Evolutionary conservation across 2,329 filamentous ascomycete genomes (phyloP).

Genomic region (Pyrenochaeta sp.): DNA sequence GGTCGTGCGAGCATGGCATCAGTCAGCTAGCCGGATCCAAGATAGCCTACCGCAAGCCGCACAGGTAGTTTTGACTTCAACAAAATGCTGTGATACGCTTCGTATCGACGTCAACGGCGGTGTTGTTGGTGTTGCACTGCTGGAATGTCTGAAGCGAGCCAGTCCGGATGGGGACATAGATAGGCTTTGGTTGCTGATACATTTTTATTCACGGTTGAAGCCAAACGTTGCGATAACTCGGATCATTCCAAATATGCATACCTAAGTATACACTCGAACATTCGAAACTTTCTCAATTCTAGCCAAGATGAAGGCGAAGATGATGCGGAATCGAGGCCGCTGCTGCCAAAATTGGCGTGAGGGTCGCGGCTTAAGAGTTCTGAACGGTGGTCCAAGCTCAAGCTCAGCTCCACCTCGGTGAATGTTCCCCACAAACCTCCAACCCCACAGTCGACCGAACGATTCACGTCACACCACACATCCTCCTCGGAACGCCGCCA

Average conservation of each 20-base stretch:
- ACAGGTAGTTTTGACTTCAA: slow-evolving; percentile 24
- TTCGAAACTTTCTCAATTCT: no score
- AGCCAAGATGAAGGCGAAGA: no score
- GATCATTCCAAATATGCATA: no score
- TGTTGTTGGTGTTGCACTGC: no score
- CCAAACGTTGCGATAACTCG: no score
- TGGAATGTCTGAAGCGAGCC: no score
- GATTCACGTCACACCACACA: slow-evolving; percentile 8
- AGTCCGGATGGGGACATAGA: no score
- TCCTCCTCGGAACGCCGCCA: neutral
- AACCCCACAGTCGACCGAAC: slow-evolving; percentile 20
- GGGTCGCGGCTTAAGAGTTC: slow-evolving; percentile 1
- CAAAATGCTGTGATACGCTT: no score
- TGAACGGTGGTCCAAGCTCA: slow-evolving; percentile 14
- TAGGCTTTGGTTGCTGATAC: no score
- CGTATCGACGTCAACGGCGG: no score
- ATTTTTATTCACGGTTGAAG: no score
- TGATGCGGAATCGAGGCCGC: neutral
- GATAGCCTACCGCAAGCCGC: slow-evolving; percentile 11
- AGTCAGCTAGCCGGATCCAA: slow-evolving; percentile 18
- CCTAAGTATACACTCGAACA: no score
- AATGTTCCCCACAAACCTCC: slow-evolving; percentile 21
- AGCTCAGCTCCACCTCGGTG: slow-evolving; percentile 10
- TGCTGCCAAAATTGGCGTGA: neutral
- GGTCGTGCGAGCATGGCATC: slow-evolving; percentile 9